phyloP scores from a whole-genome alignment of 2,329 filamentous ascomycete species.

The Cyanodermella asteris region DNA sequence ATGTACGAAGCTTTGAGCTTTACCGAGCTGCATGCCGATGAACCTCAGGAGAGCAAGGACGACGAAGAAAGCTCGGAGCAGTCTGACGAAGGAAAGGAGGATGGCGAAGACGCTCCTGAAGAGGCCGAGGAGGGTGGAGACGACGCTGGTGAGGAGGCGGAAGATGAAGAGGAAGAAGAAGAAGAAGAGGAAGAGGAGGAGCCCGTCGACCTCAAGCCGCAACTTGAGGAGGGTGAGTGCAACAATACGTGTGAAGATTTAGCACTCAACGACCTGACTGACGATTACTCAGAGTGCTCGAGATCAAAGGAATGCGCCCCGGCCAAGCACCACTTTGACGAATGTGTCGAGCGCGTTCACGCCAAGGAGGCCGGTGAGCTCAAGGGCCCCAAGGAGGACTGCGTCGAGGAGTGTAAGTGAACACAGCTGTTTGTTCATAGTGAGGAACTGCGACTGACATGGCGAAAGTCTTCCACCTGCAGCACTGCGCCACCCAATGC shows the following conservation, averaged over 20 bases:
- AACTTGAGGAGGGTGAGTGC: conserved; percentile 73
- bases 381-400: conserved; percentile 70
- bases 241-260: conserved; percentile 1
- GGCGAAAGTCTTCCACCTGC: conserved; percentile 83
- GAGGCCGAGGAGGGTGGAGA: conserved; percentile 26
- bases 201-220: conserved; percentile 65
- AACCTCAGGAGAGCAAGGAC: conserved; percentile 28
- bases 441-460: background rate
- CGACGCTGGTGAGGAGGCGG: conserved; percentile 28
- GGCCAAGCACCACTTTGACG: conserved; percentile 93
- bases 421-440: no score
- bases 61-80: conserved; percentile 23
- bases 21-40: conserved; percentile 38
- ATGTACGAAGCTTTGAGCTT: conserved; percentile 43
- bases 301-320: conserved; percentile 67
- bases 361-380: conserved; percentile 44
- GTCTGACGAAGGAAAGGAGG: conserved; percentile 13
- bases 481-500: conserved; percentile 82
- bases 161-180: conserved; percentile 49
- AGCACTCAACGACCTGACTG: background rate
- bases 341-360: conserved; percentile 89
- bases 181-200: conserved; percentile 72
- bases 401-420: conserved; percentile 92
- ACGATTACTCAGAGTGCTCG: conserved; percentile 51
- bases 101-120: conserved; percentile 20